These are phyloP conservation scores for Pezicula carpinea DNA, from an alignment of 2,329 filamentous ascomycete genomes.

Conservation along the genomic window DNA sequence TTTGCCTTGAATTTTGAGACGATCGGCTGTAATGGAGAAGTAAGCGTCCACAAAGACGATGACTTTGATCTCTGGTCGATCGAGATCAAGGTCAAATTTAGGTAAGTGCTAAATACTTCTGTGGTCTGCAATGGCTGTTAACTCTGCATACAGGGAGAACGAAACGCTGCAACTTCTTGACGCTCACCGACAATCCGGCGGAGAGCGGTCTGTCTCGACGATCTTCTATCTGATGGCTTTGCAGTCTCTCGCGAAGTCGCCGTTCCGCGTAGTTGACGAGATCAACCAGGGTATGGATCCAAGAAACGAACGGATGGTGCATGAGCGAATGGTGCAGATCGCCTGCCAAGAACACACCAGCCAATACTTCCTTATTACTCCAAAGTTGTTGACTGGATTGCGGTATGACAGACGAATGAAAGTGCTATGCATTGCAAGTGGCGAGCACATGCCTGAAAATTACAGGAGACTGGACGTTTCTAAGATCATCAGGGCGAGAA, in stretches of 20 bases:
- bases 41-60: slow-evolving; percentile 80
- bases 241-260: slow-evolving; percentile 86
- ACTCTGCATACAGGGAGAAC: slow-evolving; percentile 52
- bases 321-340: slow-evolving; percentile 97
- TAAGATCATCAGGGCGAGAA: slow-evolving; percentile 22
- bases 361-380: slow-evolving; percentile 96
- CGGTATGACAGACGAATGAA: slow-evolving; percentile 89
- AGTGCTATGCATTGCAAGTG: slow-evolving; percentile 88
- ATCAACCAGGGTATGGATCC: slow-evolving; percentile 99
- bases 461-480: slow-evolving; percentile 26
- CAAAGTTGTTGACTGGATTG: slow-evolving; percentile 82
- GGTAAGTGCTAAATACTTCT: slow-evolving; percentile 45
- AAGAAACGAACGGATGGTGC: slow-evolving; percentile 95
- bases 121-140: not conserved
- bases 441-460: slow-evolving; percentile 63
- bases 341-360: slow-evolving; percentile 78
- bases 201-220: slow-evolving; percentile 91
- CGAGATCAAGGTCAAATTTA: slow-evolving; percentile 91
- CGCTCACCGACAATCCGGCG: slow-evolving; percentile 90
- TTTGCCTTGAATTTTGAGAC: slow-evolving; percentile 92
- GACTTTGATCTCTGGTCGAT: slow-evolving; percentile 95
- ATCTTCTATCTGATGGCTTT: slow-evolving; percentile 99
- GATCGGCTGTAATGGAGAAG: slow-evolving; percentile 91
- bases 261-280: slow-evolving; percentile 97
- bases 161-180: slow-evolving; percentile 83